Evolutionary conservation across 805 yeast genomes (phyloP).

Genomic region (Candida cerambycidarum): DNA sequence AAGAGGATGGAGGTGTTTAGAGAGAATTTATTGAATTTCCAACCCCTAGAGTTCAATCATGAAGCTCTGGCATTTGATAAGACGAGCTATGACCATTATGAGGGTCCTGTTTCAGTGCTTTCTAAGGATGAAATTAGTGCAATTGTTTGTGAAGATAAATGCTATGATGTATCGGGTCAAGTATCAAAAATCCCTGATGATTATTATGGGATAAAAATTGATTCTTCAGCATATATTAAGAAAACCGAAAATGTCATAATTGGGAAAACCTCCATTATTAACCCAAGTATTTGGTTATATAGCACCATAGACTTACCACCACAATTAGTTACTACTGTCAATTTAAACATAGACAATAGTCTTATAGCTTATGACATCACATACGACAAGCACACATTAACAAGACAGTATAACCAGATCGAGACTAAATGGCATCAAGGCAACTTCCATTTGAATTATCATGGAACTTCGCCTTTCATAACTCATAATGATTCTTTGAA

Average conservation of each 20-base stretch:
- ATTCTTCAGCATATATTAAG: constrained; percentile 9
- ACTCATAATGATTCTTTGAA: constrained; percentile 48
- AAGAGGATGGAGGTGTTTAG: constrained; percentile 62
- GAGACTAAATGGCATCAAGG: constrained; percentile 75
- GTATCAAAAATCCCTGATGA: constrained; percentile 1
- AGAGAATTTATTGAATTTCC: constrained; percentile 2
- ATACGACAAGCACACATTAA: neutral
- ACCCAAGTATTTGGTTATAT: neutral
- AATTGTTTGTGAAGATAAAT: neutral
- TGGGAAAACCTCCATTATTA: neutral
- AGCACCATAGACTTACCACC: neutral
- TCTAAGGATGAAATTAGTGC: neutral
- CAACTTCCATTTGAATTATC: constrained; percentile 45
- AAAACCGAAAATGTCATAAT: neutral
- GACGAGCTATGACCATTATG: neutral
- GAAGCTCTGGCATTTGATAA: neutral
- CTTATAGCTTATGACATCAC: constrained; percentile 8
- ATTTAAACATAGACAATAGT: constrained; percentile 12
- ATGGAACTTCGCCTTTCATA: constrained; percentile 69
- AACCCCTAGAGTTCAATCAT: neutral
- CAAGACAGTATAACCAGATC: constrained; percentile 65
- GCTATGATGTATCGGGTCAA: constrained; percentile 3
- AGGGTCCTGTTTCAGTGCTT: neutral
- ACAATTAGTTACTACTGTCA: constrained; percentile 8
- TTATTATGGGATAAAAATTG: constrained; percentile 1